Evolutionary conservation across 2,329 filamentous ascomycete species (phyloP).

Genomic region (Grosmannia serpens): DNA sequence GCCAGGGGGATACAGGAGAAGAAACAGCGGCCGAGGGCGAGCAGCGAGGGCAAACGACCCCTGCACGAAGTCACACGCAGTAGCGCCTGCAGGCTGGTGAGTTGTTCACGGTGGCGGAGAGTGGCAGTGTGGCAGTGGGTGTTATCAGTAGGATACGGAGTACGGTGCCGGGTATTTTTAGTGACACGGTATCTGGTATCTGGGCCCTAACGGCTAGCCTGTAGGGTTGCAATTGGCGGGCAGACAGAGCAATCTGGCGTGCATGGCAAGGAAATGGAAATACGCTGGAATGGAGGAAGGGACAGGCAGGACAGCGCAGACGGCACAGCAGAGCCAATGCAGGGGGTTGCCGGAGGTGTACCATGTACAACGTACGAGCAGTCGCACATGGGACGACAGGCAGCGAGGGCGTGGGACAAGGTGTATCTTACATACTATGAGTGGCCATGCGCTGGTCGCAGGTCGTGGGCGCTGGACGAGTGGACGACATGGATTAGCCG

Average conservation of each 20-base stretch:
- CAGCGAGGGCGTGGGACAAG: no score
- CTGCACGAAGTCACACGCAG: neutral
- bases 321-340: neutral
- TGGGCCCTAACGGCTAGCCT: neutral
- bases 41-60: neutral
- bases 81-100: neutral
- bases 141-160: neutral
- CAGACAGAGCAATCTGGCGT: neutral
- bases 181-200: neutral
- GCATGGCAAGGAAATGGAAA: neutral
- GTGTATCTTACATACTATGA: no score
- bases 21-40: neutral
- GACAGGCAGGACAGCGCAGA: neutral
- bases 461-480: neutral
- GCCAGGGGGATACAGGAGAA: neutral
- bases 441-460: neutral
- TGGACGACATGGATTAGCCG: conserved; percentile 3
- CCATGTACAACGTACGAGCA: neutral
- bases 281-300: neutral
- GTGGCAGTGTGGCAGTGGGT: neutral
- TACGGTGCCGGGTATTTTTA: neutral
- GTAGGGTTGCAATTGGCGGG: neutral
- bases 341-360: neutral
- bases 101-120: neutral
- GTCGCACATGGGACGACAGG: neutral